Conservation (phyloP, 2,329 filamentous ascomycete genomes). For the Penicillium psychrosexuale region DNA sequence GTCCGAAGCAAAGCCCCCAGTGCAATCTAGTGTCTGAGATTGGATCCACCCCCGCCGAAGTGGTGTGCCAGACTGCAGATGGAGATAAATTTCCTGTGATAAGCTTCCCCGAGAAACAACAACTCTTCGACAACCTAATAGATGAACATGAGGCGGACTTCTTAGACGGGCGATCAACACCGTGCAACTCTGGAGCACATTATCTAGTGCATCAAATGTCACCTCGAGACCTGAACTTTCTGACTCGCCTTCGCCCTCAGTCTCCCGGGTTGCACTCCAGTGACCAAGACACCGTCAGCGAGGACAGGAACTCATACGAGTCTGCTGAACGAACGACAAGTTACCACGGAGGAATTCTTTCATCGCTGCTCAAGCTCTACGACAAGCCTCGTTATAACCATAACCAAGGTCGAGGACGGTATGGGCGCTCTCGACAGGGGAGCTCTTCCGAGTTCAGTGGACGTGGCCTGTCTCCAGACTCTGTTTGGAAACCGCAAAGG, state of each 20-base stretch:
- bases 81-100: slow-evolving; percentile 39
- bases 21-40: slow-evolving; percentile 26
- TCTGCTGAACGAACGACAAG: slow-evolving; percentile 64
- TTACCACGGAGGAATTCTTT: slow-evolving; percentile 71
- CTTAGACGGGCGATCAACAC: slow-evolving; percentile 27
- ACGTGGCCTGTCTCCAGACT: slow-evolving; percentile 33
- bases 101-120: slow-evolving; percentile 32
- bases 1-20: slow-evolving; percentile 27
- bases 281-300: slow-evolving; percentile 30
- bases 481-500: slow-evolving; percentile 29
- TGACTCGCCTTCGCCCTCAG: slow-evolving; percentile 33
- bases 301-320: slow-evolving; percentile 47
- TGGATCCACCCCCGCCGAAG: slow-evolving; percentile 31
- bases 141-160: slow-evolving; percentile 33
- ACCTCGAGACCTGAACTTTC: slow-evolving; percentile 31
- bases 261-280: slow-evolving; percentile 35
- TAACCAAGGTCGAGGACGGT: slow-evolving; percentile 20
- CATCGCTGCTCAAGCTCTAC: slow-evolving; percentile 69
- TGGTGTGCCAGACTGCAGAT: slow-evolving; percentile 26
- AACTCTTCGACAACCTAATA: slow-evolving; percentile 28
- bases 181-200: slow-evolving; percentile 32
- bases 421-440: slow-evolving; percentile 31
- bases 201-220: slow-evolving; percentile 39
- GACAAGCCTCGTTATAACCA: slow-evolving; percentile 44
- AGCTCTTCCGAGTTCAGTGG: slow-evolving; percentile 33